Conservation (phyloP, 164 flowering plant genomes). For the Tetrastigma voinierianum region DNA sequence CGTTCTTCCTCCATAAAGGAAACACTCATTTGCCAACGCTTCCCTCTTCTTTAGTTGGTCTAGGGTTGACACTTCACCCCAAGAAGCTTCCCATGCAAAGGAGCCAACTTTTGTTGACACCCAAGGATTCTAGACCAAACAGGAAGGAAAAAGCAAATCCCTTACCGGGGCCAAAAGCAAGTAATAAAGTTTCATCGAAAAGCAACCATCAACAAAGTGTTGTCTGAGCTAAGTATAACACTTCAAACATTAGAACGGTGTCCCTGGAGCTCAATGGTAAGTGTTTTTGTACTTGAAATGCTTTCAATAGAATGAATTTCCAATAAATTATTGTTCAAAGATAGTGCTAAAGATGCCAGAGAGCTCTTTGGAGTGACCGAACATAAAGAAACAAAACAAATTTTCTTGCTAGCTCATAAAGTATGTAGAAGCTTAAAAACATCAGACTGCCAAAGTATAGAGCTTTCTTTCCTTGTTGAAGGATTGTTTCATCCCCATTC, state of each 20-base stretch:
- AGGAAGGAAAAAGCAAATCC: too few species aligned
- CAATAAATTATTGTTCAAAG: conserved; percentile 77
- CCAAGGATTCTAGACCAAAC: too few species aligned
- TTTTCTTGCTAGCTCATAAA: conserved; percentile 73
- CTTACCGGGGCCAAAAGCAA: too few species aligned
- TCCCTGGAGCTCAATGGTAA: conserved; percentile 78
- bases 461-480: conserved; percentile 30
- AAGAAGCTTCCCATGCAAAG: too few species aligned
- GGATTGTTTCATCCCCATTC: conserved; percentile 33
- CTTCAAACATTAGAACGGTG: conserved; percentile 94
- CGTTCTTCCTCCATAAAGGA: too few species aligned
- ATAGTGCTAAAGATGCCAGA: conserved; percentile 70
- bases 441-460: conserved; percentile 51
- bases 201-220: conserved; percentile 78
- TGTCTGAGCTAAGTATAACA: conserved; percentile 88
- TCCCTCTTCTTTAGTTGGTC: too few species aligned
- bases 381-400: conserved; percentile 78
- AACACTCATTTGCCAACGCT: too few species aligned
- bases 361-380: conserved; percentile 57
- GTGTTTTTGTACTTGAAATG: conserved; percentile 38
- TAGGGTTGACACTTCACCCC: too few species aligned
- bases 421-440: conserved; percentile 78
- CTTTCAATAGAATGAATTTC: conserved; percentile 70
- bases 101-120: too few species aligned
- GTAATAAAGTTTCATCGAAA: too few species aligned